Conservation (phyloP, 2,329 filamentous ascomycete genomes). For the Alternaria angustiovoidea region DNA sequence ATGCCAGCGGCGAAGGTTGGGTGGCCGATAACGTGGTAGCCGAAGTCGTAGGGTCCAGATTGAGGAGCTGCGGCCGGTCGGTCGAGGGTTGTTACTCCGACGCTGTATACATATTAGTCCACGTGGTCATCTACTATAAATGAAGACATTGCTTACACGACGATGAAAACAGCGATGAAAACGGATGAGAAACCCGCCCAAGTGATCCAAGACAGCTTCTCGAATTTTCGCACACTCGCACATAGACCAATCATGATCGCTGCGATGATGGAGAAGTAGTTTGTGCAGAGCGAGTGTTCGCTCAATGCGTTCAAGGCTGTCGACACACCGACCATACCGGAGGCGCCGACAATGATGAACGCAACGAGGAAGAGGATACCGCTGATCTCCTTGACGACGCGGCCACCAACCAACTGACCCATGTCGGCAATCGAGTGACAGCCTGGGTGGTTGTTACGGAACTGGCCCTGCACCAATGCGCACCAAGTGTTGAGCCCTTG, state of each 20-base stretch:
- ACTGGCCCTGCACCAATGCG: constrained; percentile 60
- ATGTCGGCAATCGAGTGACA: constrained; percentile 67
- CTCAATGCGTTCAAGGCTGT: constrained; percentile 69
- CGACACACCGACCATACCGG: constrained; percentile 67
- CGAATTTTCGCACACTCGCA: constrained; percentile 66
- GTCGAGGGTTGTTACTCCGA: constrained; percentile 65
- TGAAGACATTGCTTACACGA: constrained; percentile 49
- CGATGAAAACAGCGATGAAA: constrained; percentile 65
- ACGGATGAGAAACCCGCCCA: constrained; percentile 68
- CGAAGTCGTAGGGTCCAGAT: constrained; percentile 66
- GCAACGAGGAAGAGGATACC: constrained; percentile 66
- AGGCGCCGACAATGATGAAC: constrained; percentile 65
- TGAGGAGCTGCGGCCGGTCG: constrained; percentile 68
- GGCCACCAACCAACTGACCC: constrained; percentile 64
- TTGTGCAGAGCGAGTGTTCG: constrained; percentile 66
- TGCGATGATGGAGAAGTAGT: constrained; percentile 66
- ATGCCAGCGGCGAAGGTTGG: constrained; percentile 68
- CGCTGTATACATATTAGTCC: constrained; percentile 17
- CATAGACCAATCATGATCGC: constrained; percentile 60
- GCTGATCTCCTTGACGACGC: constrained; percentile 59
- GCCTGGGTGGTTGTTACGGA: constrained; percentile 59
- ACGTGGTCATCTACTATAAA: neutral
- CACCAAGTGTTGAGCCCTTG: constrained; percentile 60
- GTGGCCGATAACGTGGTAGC: constrained; percentile 64
- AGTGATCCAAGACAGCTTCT: constrained; percentile 69